Evolutionary conservation across 352 stramenopile genomes (phyloP).

Genomic region (Blastocystis hominis): DNA sequence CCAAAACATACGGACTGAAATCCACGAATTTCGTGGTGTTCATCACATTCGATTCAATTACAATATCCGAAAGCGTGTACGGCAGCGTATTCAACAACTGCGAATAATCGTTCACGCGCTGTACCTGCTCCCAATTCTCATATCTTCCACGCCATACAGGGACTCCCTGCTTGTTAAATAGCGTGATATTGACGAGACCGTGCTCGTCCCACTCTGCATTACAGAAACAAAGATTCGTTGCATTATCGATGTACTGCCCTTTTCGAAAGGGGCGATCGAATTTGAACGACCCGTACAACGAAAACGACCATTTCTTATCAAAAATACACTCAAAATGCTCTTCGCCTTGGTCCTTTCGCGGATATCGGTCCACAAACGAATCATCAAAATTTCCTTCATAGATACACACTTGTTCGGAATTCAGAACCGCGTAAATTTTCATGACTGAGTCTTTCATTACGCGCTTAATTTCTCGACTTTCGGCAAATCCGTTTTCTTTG

Average conservation of each 20-base stretch:
- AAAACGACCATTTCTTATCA: not conserved
- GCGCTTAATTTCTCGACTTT: not conserved
- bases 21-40: not conserved
- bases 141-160: not conserved
- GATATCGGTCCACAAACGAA: not conserved
- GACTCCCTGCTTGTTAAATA: not conserved
- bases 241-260: not conserved
- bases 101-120: not conserved
- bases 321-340: not conserved
- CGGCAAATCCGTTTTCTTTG: not conserved
- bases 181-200: not conserved
- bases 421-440: not conserved
- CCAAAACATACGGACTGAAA: not conserved
- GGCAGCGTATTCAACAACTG: not conserved
- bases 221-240: not conserved
- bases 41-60: not conserved
- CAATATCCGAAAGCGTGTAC: not conserved
- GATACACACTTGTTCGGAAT: not conserved
- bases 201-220: not conserved
- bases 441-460: not conserved
- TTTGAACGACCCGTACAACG: not conserved
- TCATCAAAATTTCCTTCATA: not conserved
- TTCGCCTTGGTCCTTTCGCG: not conserved
- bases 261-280: not conserved
- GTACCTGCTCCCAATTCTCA: not conserved